These are phyloP conservation scores for Bauhinia variegata DNA, from an alignment of 306 rosid species.

Conservation along the genomic window DNA sequence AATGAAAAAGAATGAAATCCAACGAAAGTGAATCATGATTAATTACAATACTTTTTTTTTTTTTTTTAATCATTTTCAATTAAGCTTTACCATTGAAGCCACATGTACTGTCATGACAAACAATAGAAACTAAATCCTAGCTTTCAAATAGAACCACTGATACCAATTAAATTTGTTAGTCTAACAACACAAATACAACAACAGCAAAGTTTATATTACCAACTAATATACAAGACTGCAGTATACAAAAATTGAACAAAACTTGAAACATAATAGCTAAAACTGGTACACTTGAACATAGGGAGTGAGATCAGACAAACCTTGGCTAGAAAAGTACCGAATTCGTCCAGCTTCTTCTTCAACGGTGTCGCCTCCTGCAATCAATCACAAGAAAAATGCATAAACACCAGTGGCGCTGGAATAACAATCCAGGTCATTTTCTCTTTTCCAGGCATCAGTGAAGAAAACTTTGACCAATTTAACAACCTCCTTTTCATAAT, in stretches of 20 bases:
- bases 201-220: constrained; percentile 23
- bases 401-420: constrained; percentile 16
- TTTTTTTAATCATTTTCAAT: constrained; percentile 20
- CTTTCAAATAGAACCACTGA: constrained; percentile 22
- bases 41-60: constrained; percentile 15
- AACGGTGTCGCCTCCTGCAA: constrained; percentile 93
- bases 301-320: constrained; percentile 44
- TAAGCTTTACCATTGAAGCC: constrained; percentile 23
- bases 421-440: constrained; percentile 28
- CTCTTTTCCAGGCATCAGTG: constrained; percentile 22
- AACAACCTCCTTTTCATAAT: constrained; percentile 29
- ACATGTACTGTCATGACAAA: constrained; percentile 5
- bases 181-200: constrained; percentile 28
- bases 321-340: constrained; percentile 96
- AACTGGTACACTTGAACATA: constrained; percentile 26
- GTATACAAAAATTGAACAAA: not conserved
- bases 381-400: constrained; percentile 31
- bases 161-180: constrained; percentile 23
- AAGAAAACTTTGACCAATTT: constrained; percentile 32
- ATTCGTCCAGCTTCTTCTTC: constrained; percentile 96
- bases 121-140: constrained; percentile 15
- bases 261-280: not conserved
- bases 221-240: constrained; percentile 23
- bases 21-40: constrained; percentile 14
- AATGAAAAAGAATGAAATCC: too few species aligned